Evolutionary conservation across 176 grass and related monocot species (phyloP), one percentile per base, ranked within the genome.

Genomic region (Triticum timopheevii): DNA sequence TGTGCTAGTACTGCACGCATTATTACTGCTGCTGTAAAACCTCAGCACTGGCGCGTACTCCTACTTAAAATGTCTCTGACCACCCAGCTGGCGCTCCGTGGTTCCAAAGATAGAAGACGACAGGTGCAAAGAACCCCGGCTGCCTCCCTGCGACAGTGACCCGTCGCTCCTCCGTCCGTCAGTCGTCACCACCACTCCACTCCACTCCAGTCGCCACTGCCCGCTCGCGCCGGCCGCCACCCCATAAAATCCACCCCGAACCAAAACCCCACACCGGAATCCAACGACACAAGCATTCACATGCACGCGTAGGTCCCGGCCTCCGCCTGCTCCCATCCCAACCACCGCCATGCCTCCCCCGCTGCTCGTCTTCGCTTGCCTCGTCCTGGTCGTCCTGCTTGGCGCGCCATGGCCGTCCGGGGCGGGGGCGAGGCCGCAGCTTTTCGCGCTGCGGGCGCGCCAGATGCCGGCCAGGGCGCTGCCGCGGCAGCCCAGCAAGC

Each of bases 401-500:
- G 44, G 80, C 88, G 45, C 13, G 78, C 74, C 82, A 34, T 61
- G 25, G 68, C 38, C 75, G 25, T 66, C 65, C 1, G 79, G 17
- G 69, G 49, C 40, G 2, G 40, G 9, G 1, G 8, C 62, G 5
- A 87, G 65, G 81, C 88, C 92, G 3, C 90, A 84, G 7, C 71
- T 90, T 47, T 91, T 98, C 27, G 38, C 88, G 10, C 69, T 98
- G 28, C 82, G 87, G 56, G 88, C 84, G 78, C 88, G 86, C 82
- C 72, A 89, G 82, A 79, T 98, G 82, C 77, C 92, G 20, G 62
- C 82, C 40, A 90, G 82, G 61, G 47, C 88, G 19, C 84, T 95
- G 61, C 90, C 86, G 13, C 81, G 86, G 80, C 59, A 90, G 23
- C 79, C 96, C 4, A 98, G 84, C 86, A 98, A 98, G 92, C 93